Base-by-base conservation (phyloP, 2,329 filamentous ascomycete species). In the Microcera coccophila region DNA sequence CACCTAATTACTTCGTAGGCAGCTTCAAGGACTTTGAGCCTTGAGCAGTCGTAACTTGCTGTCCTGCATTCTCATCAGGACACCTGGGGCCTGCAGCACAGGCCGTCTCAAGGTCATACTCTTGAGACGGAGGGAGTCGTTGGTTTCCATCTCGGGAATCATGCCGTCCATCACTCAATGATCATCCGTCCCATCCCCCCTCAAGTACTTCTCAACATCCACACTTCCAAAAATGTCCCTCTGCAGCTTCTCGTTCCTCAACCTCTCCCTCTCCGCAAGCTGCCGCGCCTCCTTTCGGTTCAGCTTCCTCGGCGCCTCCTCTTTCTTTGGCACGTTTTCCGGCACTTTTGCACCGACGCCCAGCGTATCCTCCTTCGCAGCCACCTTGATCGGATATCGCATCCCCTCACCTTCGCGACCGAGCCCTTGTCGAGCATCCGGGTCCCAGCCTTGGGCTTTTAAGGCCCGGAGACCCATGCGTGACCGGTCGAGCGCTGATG, bases 161-260 rank as follows among this genome's bases (percentile, higher is more conserved):
- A n/a, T n/a, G n/a, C n/a, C n/a, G n/a, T n/a, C n/a, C n/a, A n/a
- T n/a, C n/a, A n/a, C n/a, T n/a, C n/a, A n/a, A n/a, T n/a, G n/a
- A n/a, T n/a, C 29, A 32, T 32, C 57, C 4, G 41, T 49, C 29
- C 62, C 58, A 44, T 60, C 50, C 3, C 65, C 64, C 36, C 82
- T 78, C 15, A 94, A 65, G 61, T 94, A 93, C 58, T 75, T 80
- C 56, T 90, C 80, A 41, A 94, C 70, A 52, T 91, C 85, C n/a
- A 85, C 77, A 52, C 79, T 82, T 16, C 79, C 76, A 64, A 87
- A 91, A 49, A 95, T 85, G 67, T 87, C 74, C 53, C 80, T 73
- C 50, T 82, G 75, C 45, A 95, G 62, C 56, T 68, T 80, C 46
- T 86, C 78, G 15, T 75, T 73, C 48, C 73, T 82, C 61, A 69